Percentiles rank a stretch among this genome's conserved stretches.
Conservation (phyloP, 306 rosid genomes). For the Lotus japonicus region DNA sequence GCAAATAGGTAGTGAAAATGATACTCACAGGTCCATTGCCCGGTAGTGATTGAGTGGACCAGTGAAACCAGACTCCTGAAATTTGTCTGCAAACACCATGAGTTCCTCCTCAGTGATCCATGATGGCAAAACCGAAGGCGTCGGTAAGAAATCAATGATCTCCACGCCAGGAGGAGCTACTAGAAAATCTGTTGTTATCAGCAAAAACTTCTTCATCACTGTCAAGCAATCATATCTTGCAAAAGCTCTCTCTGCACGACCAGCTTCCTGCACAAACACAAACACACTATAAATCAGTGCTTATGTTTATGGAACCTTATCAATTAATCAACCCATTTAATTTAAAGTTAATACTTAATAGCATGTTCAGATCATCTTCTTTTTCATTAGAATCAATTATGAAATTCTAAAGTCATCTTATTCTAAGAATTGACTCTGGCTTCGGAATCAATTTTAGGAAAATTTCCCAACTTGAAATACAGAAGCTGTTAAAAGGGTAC, state of each 20-base stretch:
- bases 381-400: too few species aligned
- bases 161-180: conserved; percentile 62
- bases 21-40: conserved; percentile 63
- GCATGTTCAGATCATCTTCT: too few species aligned
- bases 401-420: too few species aligned
- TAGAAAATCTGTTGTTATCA: conserved; percentile 15
- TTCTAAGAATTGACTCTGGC: too few species aligned
- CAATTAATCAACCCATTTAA: too few species aligned
- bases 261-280: conserved; percentile 49
- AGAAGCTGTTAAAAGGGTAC: conserved; percentile 20
- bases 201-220: conserved; percentile 67
- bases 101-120: conserved; percentile 76
- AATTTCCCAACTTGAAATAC: not conserved
- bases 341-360: too few species aligned
- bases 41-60: conserved; percentile 75
- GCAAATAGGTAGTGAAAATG: not conserved
- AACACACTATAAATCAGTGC: not conserved
- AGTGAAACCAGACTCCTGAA: conserved; percentile 74
- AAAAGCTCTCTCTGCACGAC: conserved; percentile 71
- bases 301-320: not conserved
- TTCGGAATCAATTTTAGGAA: too few species aligned
- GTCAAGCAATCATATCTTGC: conserved; percentile 73
- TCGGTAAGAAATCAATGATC: conserved; percentile 57
- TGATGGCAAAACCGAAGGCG: conserved; percentile 52
- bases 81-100: conserved; percentile 57